These are phyloP conservation scores for Primulina huaijiensis DNA, from an alignment of 257 asterid genomes.

Conservation along the genomic window DNA sequence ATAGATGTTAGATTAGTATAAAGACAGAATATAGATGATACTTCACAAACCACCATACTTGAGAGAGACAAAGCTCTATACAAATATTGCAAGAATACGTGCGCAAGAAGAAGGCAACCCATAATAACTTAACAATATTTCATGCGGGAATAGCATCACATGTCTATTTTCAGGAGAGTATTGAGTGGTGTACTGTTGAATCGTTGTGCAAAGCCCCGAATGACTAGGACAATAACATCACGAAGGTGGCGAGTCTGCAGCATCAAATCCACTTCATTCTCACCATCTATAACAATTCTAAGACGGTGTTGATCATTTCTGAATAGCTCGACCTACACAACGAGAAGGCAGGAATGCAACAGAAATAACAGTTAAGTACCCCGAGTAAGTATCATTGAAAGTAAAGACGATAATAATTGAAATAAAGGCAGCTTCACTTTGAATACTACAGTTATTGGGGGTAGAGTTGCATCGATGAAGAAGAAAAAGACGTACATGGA, in stretches of 20 bases:
- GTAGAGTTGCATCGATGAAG: background rate
- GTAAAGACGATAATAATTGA: background rate
- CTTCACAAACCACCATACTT: background rate
- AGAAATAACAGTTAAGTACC: background rate
- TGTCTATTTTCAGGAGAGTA: constrained; percentile 84
- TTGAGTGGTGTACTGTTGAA: constrained; percentile 95
- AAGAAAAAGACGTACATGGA: constrained; percentile 59
- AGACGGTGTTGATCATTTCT: constrained; percentile 90
- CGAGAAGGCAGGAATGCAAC: background rate
- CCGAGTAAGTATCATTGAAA: background rate
- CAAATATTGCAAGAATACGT: background rate
- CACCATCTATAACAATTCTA: constrained; percentile 89
- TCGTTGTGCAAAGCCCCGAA: constrained; percentile 85
- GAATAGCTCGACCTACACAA: constrained; percentile 76
- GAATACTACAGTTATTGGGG: background rate
- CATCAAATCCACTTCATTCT: constrained; percentile 85
- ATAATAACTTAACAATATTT: too few relatives aligned
- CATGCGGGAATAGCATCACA: constrained; percentile 21
- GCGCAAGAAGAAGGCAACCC: background rate
- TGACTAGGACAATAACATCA: constrained; percentile 83
- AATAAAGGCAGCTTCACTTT: background rate
- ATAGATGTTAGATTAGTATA: too few relatives aligned
- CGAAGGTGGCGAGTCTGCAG: constrained; percentile 94
- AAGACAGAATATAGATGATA: too few relatives aligned
- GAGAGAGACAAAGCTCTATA: background rate